These are phyloP conservation scores for Leersia perrieri DNA, from an alignment of 176 grass and related monocot genomes.

Conservation along the genomic window DNA sequence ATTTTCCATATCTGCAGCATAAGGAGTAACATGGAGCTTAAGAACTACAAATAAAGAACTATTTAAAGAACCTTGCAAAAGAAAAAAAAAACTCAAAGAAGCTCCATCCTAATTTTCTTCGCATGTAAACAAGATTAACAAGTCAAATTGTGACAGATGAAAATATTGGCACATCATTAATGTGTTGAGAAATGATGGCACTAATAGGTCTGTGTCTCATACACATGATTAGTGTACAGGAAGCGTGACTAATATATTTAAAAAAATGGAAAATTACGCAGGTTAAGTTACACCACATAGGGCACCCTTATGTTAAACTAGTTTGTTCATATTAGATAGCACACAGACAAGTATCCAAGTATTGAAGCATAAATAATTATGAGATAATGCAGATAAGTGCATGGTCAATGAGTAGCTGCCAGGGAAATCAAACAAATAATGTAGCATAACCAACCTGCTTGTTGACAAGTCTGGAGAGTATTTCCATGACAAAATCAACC, in stretches of 20 bases:
- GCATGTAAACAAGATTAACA: constrained; percentile 12
- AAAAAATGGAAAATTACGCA: background rate
- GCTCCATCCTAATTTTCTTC: constrained; percentile 3
- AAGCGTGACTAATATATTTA: background rate
- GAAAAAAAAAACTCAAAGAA: background rate
- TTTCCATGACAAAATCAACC: constrained; percentile 99
- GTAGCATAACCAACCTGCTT: constrained; percentile 61
- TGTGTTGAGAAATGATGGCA: background rate
- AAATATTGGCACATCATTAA: constrained; percentile 1
- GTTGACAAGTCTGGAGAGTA: constrained; percentile 84
- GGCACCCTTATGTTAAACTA: background rate
- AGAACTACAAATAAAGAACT: background rate
- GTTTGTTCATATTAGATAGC: constrained; percentile 3
- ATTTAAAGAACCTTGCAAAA: background rate
- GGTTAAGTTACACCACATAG: background rate
- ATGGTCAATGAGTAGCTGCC: constrained; percentile 7
- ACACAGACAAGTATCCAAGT: constrained; percentile 2
- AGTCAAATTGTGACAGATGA: background rate
- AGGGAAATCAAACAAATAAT: constrained; percentile 19
- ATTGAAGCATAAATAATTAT: constrained; percentile 9
- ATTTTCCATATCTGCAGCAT: constrained; percentile 92
- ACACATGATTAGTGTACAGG: background rate
- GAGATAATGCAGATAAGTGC: background rate
- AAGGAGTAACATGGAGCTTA: constrained; percentile 7
- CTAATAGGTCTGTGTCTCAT: background rate